A percentile compares a stretch with the other conserved stretches of the same genome.
phyloP scores from a whole-genome alignment of 257 asterid genomes.

The Salvia miltiorrhiza region DNA sequence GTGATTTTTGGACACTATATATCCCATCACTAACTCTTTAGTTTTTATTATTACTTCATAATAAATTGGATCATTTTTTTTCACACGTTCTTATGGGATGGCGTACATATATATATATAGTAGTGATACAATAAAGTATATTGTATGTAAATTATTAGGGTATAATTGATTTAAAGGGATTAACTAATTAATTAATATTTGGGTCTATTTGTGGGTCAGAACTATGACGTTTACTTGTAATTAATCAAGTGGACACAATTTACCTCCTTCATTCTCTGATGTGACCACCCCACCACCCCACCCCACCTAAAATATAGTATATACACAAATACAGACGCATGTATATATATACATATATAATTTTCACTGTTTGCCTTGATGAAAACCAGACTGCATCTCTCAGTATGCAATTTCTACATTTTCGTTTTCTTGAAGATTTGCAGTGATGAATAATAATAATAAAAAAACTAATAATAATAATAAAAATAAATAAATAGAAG shows the following conservation, averaged over 20 bases:
- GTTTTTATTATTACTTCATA: no score
- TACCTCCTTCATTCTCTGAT: conserved; percentile 17
- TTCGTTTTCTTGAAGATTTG: neutral
- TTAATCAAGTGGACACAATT: conserved; percentile 29
- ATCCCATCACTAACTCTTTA: no score
- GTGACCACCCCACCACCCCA: conserved; percentile 30
- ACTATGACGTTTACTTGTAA: conserved; percentile 23
- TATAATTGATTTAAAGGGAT: conserved; percentile 7
- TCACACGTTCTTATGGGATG: no score
- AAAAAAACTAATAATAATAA: neutral
- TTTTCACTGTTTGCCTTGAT: neutral
- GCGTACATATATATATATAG: no score
- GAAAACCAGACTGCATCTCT: neutral
- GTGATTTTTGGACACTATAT: no score
- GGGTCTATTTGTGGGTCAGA: conserved; percentile 36
- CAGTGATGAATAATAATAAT: neutral
- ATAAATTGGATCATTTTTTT: no score
- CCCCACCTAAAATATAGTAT: neutral
- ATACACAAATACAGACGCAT: neutral
- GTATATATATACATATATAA: neutral
- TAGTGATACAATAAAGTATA: no score
- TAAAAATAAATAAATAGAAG: neutral
- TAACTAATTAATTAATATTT: conserved; percentile 2
- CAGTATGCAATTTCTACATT: neutral
- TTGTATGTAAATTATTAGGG: neutral